A percentile compares a stretch with the other conserved stretches of the same genome.
Conservation (phyloP, 441 rosid genomes). For the Brassica hybrid region DNA sequence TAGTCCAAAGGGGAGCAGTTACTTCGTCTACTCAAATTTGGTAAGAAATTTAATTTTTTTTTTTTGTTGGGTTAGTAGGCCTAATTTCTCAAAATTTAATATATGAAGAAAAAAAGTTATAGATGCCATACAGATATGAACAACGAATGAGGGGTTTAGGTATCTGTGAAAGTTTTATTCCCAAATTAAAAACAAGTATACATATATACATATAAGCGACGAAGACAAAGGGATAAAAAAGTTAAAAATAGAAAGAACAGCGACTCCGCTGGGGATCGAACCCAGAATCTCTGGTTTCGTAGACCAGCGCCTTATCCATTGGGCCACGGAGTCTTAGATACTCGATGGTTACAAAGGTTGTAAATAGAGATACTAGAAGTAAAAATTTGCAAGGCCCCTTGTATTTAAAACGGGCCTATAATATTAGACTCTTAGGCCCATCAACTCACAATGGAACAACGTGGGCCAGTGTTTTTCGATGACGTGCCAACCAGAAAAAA, state of each 20-base stretch:
- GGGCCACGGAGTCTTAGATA: conserved; percentile 73
- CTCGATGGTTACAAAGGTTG: too few relatives aligned
- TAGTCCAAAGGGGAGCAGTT: not conserved
- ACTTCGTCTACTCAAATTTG: not conserved
- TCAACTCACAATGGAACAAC: too few relatives aligned
- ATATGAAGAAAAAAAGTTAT: not conserved
- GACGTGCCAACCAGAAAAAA: conserved; percentile 29
- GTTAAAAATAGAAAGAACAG: not conserved
- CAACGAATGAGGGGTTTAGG: not conserved
- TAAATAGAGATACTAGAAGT: too few relatives aligned
- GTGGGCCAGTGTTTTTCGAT: not conserved
- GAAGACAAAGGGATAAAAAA: not conserved
- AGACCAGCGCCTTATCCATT: conserved; percentile 99
- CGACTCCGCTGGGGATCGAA: conserved; percentile 56
- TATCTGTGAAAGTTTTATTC: not conserved
- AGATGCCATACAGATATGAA: not conserved
- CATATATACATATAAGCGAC: not conserved
- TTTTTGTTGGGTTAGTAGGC: too few relatives aligned
- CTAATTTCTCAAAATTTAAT: not conserved
- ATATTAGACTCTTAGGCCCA: too few relatives aligned
- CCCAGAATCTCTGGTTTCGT: conserved; percentile 98
- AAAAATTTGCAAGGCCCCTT: too few relatives aligned
- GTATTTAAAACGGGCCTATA: too few relatives aligned
- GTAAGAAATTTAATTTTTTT: too few relatives aligned
- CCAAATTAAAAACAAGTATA: not conserved